A percentile compares a stretch with the other conserved stretches of the same genome.
Conservation (phyloP, 371 early-diverging fungal species). For the Mucor indicus region DNA sequence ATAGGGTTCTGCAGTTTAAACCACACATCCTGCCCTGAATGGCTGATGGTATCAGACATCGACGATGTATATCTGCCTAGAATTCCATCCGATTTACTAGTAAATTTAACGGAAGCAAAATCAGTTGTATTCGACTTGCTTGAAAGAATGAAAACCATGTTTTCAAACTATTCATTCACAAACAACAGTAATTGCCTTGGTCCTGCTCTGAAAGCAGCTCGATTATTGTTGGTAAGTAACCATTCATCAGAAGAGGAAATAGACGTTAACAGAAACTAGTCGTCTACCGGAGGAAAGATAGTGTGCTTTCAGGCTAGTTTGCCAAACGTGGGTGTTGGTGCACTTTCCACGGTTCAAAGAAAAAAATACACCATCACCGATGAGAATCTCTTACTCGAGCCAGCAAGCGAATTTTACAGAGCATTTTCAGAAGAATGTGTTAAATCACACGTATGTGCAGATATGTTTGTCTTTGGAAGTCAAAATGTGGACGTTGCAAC, state of each 20-base stretch:
- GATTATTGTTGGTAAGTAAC: slow-evolving; percentile 59
- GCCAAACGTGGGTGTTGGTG: slow-evolving; percentile 67
- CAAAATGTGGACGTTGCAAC: slow-evolving; percentile 81
- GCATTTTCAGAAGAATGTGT: slow-evolving; percentile 75
- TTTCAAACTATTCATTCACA: slow-evolving; percentile 45
- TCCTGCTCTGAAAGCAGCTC: slow-evolving; percentile 68
- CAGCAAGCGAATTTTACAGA: slow-evolving; percentile 75
- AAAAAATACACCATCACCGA: slow-evolving; percentile 57
- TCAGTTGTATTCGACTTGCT: slow-evolving; percentile 57
- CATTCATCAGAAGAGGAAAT: too few species aligned
- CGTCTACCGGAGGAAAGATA: slow-evolving; percentile 80
- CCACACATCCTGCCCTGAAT: slow-evolving; percentile 70
- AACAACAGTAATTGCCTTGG: slow-evolving; percentile 62
- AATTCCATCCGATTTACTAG: slow-evolving; percentile 69
- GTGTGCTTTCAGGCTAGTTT: slow-evolving; percentile 69
- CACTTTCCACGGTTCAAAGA: slow-evolving; percentile 37
- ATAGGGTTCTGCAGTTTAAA: slow-evolving; percentile 77
- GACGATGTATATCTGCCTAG: slow-evolving; percentile 73
- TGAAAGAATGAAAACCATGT: slow-evolving; percentile 43
- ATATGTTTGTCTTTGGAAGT: slow-evolving; percentile 77
- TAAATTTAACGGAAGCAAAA: slow-evolving; percentile 69
- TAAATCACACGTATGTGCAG: slow-evolving; percentile 75
- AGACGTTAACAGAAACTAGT: too few species aligned
- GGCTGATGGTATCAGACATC: slow-evolving; percentile 74
- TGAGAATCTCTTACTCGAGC: slow-evolving; percentile 55